Conservation (phyloP, 768 basidiomycete genomes). For the Tubosaeta sp. region DNA sequence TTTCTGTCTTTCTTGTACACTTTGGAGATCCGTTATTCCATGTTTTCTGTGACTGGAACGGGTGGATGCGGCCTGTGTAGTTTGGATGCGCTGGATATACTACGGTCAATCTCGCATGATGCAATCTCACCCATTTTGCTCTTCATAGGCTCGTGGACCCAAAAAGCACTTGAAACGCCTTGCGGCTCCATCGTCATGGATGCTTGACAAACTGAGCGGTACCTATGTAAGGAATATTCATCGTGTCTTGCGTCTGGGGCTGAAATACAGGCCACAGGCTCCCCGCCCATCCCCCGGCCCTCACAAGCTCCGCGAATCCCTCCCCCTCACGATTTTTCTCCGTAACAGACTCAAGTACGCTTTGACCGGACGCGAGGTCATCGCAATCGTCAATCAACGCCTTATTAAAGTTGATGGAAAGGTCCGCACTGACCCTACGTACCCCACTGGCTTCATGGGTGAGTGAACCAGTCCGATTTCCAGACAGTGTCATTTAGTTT, state of each 20-base stretch:
- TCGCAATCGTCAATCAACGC: constrained; percentile 91
- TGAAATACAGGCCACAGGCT: constrained; percentile 49
- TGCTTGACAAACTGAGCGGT: constrained; percentile 97
- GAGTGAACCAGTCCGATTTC: constrained; percentile 19
- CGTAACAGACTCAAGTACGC: constrained; percentile 99
- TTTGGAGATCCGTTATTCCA: not conserved
- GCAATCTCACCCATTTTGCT: constrained; percentile 13
- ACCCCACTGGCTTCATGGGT: constrained; percentile 98
- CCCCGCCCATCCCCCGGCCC: constrained; percentile 97
- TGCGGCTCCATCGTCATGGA: constrained; percentile 97
- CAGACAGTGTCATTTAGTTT: not conserved
- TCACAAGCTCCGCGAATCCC: constrained; percentile 97
- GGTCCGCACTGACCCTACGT: constrained; percentile 96
- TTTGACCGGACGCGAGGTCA: constrained; percentile 93
- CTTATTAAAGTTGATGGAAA: constrained; percentile 98
- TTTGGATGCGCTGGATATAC: constrained; percentile 19
- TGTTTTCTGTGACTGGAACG: constrained; percentile 5
- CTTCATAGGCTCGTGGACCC: constrained; percentile 85
- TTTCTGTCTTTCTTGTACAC: not conserved
- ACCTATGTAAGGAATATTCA: constrained; percentile 66
- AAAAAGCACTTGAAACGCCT: constrained; percentile 99
- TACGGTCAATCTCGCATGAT: not conserved
- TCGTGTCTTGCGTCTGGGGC: not conserved
- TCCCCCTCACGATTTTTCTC: constrained; percentile 95
- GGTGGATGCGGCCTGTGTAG: constrained; percentile 24